phyloP scores from a whole-genome alignment of 441 rosid species.

The Brassica hybrid region DNA sequence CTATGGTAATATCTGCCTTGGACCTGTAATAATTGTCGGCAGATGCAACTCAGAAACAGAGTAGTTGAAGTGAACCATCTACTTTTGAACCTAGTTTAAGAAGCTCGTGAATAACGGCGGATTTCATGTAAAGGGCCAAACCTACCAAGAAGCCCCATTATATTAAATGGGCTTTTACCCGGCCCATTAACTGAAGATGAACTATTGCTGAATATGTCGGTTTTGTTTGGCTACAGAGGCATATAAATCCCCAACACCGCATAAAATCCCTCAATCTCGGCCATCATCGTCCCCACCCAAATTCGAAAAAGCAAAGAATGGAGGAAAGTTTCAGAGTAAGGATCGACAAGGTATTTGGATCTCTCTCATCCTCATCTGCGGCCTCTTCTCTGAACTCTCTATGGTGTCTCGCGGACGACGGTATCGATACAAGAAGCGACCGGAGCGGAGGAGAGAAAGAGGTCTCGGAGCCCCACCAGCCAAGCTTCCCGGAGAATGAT shows the following conservation, averaged over 20 bases:
- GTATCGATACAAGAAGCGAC: conserved; percentile 52
- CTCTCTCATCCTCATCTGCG: conserved; percentile 63
- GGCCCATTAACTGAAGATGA: conserved; percentile 32
- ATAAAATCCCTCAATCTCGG: neutral
- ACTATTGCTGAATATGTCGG: conserved; percentile 45
- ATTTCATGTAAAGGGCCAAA: neutral
- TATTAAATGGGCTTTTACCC: neutral
- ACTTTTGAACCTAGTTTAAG: too few species aligned
- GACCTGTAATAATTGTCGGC: too few species aligned
- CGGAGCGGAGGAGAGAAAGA: conserved; percentile 58
- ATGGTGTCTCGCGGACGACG: conserved; percentile 80
- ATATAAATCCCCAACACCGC: conserved; percentile 11
- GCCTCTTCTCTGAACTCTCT: conserved; percentile 45
- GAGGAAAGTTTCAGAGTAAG: conserved; percentile 80
- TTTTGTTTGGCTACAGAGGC: conserved; percentile 41
- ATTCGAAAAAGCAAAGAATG: conserved; percentile 45
- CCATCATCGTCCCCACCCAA: neutral
- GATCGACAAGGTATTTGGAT: conserved; percentile 70
- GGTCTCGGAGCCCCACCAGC: conserved; percentile 31
- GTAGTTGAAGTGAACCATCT: too few species aligned
- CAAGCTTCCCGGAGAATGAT: conserved; percentile 51
- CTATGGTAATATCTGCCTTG: too few species aligned
- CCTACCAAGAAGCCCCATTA: neutral
- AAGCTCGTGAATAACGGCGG: neutral
- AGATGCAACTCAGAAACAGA: too few species aligned